Conservation (phyloP, 352 stramenopile species). For the Phytopythium helicoides region DNA sequence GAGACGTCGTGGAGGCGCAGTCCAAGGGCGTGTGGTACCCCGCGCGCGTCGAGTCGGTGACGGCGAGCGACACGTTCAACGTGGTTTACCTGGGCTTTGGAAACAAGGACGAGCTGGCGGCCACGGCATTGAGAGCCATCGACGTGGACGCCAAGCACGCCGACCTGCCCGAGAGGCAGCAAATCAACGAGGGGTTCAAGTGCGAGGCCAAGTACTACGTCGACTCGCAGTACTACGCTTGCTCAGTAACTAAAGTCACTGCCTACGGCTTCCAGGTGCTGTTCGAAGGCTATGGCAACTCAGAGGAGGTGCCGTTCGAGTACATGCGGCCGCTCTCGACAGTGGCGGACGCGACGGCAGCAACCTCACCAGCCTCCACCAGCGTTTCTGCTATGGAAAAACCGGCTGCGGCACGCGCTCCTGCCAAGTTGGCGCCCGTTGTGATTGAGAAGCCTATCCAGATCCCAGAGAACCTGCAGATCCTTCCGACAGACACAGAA, state of each 20-base stretch:
- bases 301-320: slow-evolving; percentile 88
- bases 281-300: slow-evolving; percentile 90
- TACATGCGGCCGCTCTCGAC: slow-evolving; percentile 55
- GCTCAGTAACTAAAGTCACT: slow-evolving; percentile 62
- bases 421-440: slow-evolving; percentile 30
- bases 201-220: slow-evolving; percentile 83
- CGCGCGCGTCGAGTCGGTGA: slow-evolving; percentile 54
- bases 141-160: slow-evolving; percentile 21
- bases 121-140: slow-evolving; percentile 41
- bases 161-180: slow-evolving; percentile 30
- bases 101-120: slow-evolving; percentile 50
- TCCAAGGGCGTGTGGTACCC: slow-evolving; percentile 74
- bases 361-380: too few relatives aligned
- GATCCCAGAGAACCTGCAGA: slow-evolving; percentile 84
- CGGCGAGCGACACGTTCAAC: slow-evolving; percentile 53
- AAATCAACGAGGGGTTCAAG: slow-evolving; percentile 53
- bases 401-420: slow-evolving; percentile 6
- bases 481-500: slow-evolving; percentile 80
- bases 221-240: slow-evolving; percentile 74
- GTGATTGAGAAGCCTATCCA: slow-evolving; percentile 74
- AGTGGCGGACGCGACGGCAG: slow-evolving; percentile 1
- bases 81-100: slow-evolving; percentile 76
- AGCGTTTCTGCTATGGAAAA: slow-evolving; percentile 14
- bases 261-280: slow-evolving; percentile 75
- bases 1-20: slow-evolving; percentile 52